phyloP scores from a whole-genome alignment of 2,329 filamentous ascomycete species.

The Monosporascus sp. region DNA sequence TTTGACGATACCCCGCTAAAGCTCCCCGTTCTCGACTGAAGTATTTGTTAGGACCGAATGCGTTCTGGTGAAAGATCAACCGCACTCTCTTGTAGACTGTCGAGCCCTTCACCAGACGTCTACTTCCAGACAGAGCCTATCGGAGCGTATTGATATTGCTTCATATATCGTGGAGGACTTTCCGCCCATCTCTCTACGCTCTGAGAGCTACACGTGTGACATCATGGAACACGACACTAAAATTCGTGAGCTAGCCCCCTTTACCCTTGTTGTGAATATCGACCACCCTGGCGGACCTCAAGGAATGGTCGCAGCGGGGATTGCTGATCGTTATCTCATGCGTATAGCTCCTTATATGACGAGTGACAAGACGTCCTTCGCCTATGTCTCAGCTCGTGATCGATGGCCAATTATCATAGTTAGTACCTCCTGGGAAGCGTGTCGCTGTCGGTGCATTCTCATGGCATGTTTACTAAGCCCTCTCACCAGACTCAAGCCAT shows the following conservation, averaged over 20 bases:
- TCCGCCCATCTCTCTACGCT: background rate
- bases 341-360: constrained; percentile 68
- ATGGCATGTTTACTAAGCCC: constrained; percentile 13
- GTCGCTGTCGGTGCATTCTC: background rate
- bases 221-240: constrained; percentile 71
- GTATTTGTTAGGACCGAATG: too few species aligned
- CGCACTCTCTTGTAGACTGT: too few species aligned
- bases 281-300: too few species aligned
- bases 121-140: too few species aligned
- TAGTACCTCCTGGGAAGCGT: constrained; percentile 22
- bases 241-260: constrained; percentile 52
- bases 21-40: too few species aligned
- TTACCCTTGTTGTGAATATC: background rate
- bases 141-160: too few species aligned
- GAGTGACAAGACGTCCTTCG: constrained; percentile 80
- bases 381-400: constrained; percentile 75
- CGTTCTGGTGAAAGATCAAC: too few species aligned
- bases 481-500: constrained; percentile 73
- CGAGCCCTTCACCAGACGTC: too few species aligned
- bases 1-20: constrained; percentile 4
- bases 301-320: background rate
- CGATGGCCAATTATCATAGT: constrained; percentile 94
- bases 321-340: constrained; percentile 5
- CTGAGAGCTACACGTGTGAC: background rate
- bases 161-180: background rate